Evolutionary conservation across 2,329 filamentous ascomycete genomes (phyloP).

Genomic region (Beauveria rudraprayagi): DNA sequence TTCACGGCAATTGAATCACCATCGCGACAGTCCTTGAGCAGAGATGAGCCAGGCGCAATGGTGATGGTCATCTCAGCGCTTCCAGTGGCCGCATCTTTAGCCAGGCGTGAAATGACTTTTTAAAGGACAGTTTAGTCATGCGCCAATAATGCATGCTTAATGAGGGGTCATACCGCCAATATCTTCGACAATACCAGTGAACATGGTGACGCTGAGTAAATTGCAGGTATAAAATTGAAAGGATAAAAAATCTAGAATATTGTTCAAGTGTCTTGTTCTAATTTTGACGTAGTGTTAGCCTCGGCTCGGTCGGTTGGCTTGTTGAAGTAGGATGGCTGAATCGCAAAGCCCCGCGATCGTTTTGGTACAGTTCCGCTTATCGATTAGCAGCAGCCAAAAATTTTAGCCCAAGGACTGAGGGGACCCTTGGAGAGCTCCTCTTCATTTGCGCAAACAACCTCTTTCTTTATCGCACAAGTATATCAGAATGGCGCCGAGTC

Average conservation of each 20-base stretch:
- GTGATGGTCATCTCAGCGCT: conserved; percentile 87
- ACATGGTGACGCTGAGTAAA: conserved; percentile 53
- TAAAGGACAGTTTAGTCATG: conserved; percentile 33
- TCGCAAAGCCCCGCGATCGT: neutral
- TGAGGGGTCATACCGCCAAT: conserved; percentile 67
- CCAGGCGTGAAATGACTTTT: conserved; percentile 67
- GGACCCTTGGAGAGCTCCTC: neutral
- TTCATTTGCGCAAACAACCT: neutral
- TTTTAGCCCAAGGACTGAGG: conserved; percentile 9
- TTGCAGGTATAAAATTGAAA: neutral
- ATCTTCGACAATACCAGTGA: conserved; percentile 88
- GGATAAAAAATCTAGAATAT: neutral
- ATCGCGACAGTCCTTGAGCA: conserved; percentile 74
- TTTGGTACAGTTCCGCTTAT: conserved; percentile 7
- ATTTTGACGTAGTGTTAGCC: neutral
- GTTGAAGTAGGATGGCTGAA: neutral
- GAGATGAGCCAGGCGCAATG: conserved; percentile 55
- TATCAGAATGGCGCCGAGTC: conserved; percentile 32
- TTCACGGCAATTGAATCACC: conserved; percentile 95
- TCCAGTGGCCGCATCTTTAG: conserved; percentile 71
- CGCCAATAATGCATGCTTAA: conserved; percentile 14
- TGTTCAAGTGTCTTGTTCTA: neutral
- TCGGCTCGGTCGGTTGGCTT: neutral
- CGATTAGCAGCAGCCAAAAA: conserved; percentile 9
- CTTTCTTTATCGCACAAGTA: neutral